Evolutionary conservation across 805 yeast genomes (phyloP).

Genomic region (Candida pini): DNA sequence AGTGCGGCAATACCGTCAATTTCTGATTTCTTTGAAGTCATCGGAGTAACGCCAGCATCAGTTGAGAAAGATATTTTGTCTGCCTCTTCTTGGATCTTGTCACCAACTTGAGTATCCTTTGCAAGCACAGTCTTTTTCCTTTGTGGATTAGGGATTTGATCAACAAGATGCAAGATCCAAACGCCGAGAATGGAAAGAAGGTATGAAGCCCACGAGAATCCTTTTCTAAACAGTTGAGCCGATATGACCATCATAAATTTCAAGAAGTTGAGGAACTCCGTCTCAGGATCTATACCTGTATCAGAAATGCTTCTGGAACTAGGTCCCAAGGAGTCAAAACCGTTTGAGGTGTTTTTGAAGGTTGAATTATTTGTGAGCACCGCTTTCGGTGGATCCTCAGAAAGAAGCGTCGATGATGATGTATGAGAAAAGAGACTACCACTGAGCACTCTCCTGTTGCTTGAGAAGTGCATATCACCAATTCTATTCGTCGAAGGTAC

Average conservation of each 20-base stretch:
- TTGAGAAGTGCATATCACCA: background rate
- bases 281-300: conserved; percentile 12
- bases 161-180: conserved; percentile 10
- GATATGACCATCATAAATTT: conserved; percentile 16
- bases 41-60: background rate
- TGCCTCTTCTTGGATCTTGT: conserved; percentile 5
- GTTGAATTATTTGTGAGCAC: background rate
- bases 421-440: background rate
- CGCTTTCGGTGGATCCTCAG: background rate
- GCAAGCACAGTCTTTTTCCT: too few relatives aligned
- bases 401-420: background rate
- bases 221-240: conserved; percentile 17
- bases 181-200: conserved; percentile 12
- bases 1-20: conserved; percentile 10
- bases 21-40: conserved; percentile 5
- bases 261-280: conserved; percentile 21
- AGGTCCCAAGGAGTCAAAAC: conserved; percentile 9
- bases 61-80: background rate
- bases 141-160: conserved; percentile 23
- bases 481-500: background rate
- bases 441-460: background rate
- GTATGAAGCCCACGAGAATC: conserved; percentile 21
- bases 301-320: conserved; percentile 8
- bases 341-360: background rate
- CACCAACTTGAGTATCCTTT: too few relatives aligned